Percentiles rank a stretch among this genome's conserved stretches.
These are phyloP conservation scores for Ramularia collo-cygni DNA, from an alignment of 2,329 filamentous ascomycete species.

Conservation along the genomic window DNA sequence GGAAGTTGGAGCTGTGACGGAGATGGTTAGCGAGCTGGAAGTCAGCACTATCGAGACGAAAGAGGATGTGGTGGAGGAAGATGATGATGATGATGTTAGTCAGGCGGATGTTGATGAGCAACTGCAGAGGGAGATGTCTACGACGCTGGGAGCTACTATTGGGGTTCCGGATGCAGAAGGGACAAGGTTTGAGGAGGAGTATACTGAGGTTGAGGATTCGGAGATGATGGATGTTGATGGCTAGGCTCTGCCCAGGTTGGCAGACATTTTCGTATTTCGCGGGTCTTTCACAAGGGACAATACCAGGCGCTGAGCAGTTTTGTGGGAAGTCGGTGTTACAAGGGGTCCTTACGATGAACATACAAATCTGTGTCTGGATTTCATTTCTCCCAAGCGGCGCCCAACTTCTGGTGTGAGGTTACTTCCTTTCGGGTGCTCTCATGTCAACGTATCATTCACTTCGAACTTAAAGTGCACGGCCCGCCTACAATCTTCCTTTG, in stretches of 20 bases:
- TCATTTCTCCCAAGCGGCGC: too few relatives aligned
- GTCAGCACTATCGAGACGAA: constrained; percentile 1
- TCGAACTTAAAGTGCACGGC: too few relatives aligned
- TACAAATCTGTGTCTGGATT: too few relatives aligned
- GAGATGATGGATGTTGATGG: constrained; percentile 22
- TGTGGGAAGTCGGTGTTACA: too few relatives aligned
- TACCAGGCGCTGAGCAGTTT: too few relatives aligned
- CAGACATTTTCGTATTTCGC: too few relatives aligned
- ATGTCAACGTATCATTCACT: too few relatives aligned
- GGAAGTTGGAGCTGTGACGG: constrained; percentile 5
- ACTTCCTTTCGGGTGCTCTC: too few relatives aligned
- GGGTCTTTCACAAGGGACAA: too few relatives aligned
- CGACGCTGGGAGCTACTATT: constrained; percentile 21
- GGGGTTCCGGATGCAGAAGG: constrained; percentile 31
- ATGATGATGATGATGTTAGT: constrained; percentile 19
- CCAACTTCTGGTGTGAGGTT: too few relatives aligned
- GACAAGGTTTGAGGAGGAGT: constrained; percentile 25
- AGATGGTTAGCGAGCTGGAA: constrained; percentile 13
- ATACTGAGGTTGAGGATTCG: constrained; percentile 15
- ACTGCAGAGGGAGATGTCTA: constrained; percentile 21
- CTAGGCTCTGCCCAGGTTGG: neutral
- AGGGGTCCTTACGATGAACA: too few relatives aligned
- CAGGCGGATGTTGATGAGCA: constrained; percentile 11
- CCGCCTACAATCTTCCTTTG: too few relatives aligned
- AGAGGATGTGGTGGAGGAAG: constrained; percentile 13